Evolutionary conservation across 768 basidiomycete species (phyloP).

Genomic region (Podaxis mareebaensis): DNA sequence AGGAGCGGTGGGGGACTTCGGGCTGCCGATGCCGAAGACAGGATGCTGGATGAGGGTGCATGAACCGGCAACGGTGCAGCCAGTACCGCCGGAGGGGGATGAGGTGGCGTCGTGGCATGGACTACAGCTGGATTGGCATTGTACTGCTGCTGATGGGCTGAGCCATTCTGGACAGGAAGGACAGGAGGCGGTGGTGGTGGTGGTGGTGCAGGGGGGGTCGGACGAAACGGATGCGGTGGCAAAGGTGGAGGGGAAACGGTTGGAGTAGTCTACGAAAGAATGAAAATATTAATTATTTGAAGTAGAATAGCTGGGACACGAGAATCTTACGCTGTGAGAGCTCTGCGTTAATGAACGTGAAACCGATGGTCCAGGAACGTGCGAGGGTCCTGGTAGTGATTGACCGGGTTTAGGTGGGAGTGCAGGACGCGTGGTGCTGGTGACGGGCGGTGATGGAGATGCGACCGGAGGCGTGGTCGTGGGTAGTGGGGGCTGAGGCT

Average conservation of each 20-base stretch:
- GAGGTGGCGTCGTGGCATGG: slow-evolving; percentile 11
- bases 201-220: slow-evolving; percentile 14
- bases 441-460: neutral
- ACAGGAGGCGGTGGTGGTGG: slow-evolving; percentile 8
- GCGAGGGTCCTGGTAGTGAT: slow-evolving; percentile 19
- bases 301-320: neutral
- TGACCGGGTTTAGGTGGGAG: slow-evolving; percentile 36
- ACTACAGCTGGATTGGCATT: neutral
- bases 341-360: slow-evolving; percentile 3
- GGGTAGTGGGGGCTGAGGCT: slow-evolving; percentile 15
- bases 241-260: slow-evolving; percentile 9
- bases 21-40: slow-evolving; percentile 1
- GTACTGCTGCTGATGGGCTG: neutral
- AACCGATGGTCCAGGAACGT: slow-evolving; percentile 16
- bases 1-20: slow-evolving; percentile 10
- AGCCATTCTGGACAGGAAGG: neutral
- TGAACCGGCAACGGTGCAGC: slow-evolving; percentile 8
- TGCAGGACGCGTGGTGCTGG: neutral
- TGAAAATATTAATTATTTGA: neutral
- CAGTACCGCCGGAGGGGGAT: neutral
- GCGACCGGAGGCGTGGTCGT: slow-evolving; percentile 11
- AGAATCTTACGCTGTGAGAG: neutral
- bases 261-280: neutral
- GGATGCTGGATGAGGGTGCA: slow-evolving; percentile 5
- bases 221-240: slow-evolving; percentile 3